Percentiles rank a stretch among this genome's conserved stretches.
Conservation (phyloP, 208 protist genomes). For the Novymonas esmeraldas region DNA sequence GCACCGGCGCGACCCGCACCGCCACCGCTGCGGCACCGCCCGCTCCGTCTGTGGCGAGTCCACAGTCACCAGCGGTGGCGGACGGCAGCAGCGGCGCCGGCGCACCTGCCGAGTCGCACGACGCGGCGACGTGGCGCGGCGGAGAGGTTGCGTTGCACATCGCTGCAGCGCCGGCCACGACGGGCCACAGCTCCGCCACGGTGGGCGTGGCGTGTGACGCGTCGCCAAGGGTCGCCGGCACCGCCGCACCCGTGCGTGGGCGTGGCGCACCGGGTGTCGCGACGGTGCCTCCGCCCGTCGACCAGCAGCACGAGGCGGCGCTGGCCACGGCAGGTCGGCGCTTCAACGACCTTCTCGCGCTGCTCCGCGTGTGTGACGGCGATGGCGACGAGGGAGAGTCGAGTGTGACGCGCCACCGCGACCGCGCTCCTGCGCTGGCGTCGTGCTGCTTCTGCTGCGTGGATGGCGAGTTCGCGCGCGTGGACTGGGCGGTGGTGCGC, state of each 20-base stretch:
- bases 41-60: too few species aligned
- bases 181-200: too few species aligned
- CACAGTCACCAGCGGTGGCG: too few species aligned
- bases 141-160: too few species aligned
- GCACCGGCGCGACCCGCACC: not conserved
- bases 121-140: too few species aligned
- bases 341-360: constrained; percentile 25
- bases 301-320: constrained; percentile 8
- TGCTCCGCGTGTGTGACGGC: constrained; percentile 11
- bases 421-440: not conserved
- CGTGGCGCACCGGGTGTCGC: too few species aligned
- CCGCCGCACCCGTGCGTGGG: too few species aligned
- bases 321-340: constrained; percentile 21
- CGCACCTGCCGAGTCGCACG: not conserved
- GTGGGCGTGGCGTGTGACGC: too few species aligned
- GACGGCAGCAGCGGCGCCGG: not conserved
- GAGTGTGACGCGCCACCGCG: not conserved
- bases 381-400: not conserved
- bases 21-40: not conserved
- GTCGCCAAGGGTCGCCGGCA: too few species aligned
- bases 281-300: too few species aligned
- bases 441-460: constrained; percentile 59
- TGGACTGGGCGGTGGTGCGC: constrained; percentile 65
- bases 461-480: constrained; percentile 67
- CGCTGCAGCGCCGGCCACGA: too few species aligned